Base-by-base conservation (phyloP, 768 basidiomycete genomes). In the Omphalotus guepiniiformis region DNA sequence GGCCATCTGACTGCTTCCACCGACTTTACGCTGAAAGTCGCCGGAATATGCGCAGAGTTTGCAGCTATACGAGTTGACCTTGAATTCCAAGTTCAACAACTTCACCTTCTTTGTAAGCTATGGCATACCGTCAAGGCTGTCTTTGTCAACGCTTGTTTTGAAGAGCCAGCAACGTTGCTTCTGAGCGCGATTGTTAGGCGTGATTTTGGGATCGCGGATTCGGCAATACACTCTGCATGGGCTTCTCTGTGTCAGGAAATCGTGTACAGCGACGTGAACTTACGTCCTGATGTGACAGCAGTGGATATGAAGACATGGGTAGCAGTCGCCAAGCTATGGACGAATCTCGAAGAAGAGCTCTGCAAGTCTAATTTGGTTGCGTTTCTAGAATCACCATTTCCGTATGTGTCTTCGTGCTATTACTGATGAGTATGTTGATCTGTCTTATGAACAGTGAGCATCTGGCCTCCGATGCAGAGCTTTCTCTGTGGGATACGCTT, bases 81-180 rank as follows among this genome's bases (percentile, higher is more conserved):
- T 4, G 52, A 57, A 3, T 56, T 47, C 3, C 75, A 80, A 54
- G 39, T 65, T 18, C 57, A 49, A 25, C 65, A 63, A 37, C 63
- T 84, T n/a, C 43, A 49, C 2, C 61, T 72, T 23, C 61, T 78
- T 9, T 57, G 59, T 37, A 70, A 69, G 41, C 61, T 85, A 25
- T 85, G 82, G 83, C 62, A 53, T 15, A 66, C 71, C 11, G 67
- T 76, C 60, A 73, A 68, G 61, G 72, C 73, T 29, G 72, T 76
- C 4, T 80, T 80, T 40, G 55, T 64, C 16, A 32, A 55, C 1
- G 26, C 63, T 6, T 70, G 63, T 64, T 69, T 84, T 15, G 56
- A 69, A 1, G 59, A 63, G 4, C 60, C 68, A 1, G 77, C 81
- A 9, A 73, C 75, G 47, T 56, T 58, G 1, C 68, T 85, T 19